Conservation (phyloP, 2,329 filamentous ascomycete species). For the Dactylellina sp. region DNA sequence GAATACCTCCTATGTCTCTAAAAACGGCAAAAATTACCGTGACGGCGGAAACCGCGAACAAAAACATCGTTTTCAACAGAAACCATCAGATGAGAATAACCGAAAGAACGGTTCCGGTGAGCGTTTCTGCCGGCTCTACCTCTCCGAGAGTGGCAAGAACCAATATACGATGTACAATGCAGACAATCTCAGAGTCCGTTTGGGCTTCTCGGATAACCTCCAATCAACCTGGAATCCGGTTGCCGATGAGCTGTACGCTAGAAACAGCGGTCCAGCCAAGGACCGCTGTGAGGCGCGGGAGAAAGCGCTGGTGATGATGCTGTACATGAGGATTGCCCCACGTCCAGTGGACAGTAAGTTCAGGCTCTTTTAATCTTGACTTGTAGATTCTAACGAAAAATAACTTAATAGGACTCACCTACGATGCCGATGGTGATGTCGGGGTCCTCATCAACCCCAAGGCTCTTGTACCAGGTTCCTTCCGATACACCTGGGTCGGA, state of each 20-base stretch:
- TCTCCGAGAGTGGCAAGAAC: constrained; percentile 25
- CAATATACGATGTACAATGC: constrained; percentile 6
- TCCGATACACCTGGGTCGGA: constrained; percentile 21
- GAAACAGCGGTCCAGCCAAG: neutral
- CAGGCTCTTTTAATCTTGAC: neutral
- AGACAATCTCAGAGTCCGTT: constrained; percentile 21
- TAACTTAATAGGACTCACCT: constrained; percentile 4
- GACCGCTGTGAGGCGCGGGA: constrained; percentile 6
- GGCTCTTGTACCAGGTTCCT: neutral
- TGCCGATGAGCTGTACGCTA: constrained; percentile 25
- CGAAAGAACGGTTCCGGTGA: neutral
- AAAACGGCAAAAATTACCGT: neutral
- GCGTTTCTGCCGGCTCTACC: constrained; percentile 20
- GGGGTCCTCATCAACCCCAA: constrained; percentile 35
- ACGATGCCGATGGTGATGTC: constrained; percentile 36
- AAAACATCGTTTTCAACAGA: neutral
- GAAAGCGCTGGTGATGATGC: constrained; percentile 19
- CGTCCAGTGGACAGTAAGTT: constrained; percentile 19
- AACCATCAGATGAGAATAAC: neutral
- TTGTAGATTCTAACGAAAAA: neutral
- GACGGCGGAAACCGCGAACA: neutral
- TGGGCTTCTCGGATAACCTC: constrained; percentile 11
- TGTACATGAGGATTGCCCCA: constrained; percentile 32
- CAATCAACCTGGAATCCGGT: constrained; percentile 20
- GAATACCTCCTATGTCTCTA: too few species aligned